Evolutionary conservation across 306 rosid species (phyloP), one percentile per base, ranked within the genome.

Genomic region (Medicago arabica): DNA sequence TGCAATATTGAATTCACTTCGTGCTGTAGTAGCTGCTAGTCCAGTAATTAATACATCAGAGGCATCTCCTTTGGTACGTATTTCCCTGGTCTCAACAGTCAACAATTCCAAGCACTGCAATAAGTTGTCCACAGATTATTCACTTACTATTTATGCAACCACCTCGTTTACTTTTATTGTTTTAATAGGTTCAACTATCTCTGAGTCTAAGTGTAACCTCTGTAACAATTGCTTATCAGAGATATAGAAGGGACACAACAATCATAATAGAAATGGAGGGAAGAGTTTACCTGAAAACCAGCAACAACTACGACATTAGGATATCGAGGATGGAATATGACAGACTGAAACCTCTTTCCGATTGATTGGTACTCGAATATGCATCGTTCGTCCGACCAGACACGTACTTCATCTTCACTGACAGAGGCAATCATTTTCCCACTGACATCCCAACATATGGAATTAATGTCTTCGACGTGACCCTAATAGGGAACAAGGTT

Each of bases 261-360:
- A 34, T 34, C 38, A 34, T 34, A 40, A 44, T 44, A 11, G 14
- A 9, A 53, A 11, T 25, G 11, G 11, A 44, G 50, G 19, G 5
- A 53, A 53, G 9, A 17, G 9, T 67, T 68, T 68, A 47, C 73
- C 73, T 15, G 2, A 46, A 0, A 10, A 7, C 59, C 59, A 25
- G 43, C 73, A 15, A 68, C 1, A 68, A 46, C 13, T 68, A 68
- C 14, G 9, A 50, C 8, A 0, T 4, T 9, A 4, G 2, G 44
- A 9, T 68, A 21, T 68, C 18, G 18, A 25, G 73, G 73, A 15
- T 68, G 73, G 7, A 68, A 68, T 68, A 68, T 4, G 8, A 46
- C 2, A 0, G 73, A 47, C 43, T 3, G 9, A 8, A 25, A 47
- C 9, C 1, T 68, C 14, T 9, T 68, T 19, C 19, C 19, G 0